Evolutionary conservation across 345 rosid species (phyloP).

Genomic region (Sisymbrium altissimum): DNA sequence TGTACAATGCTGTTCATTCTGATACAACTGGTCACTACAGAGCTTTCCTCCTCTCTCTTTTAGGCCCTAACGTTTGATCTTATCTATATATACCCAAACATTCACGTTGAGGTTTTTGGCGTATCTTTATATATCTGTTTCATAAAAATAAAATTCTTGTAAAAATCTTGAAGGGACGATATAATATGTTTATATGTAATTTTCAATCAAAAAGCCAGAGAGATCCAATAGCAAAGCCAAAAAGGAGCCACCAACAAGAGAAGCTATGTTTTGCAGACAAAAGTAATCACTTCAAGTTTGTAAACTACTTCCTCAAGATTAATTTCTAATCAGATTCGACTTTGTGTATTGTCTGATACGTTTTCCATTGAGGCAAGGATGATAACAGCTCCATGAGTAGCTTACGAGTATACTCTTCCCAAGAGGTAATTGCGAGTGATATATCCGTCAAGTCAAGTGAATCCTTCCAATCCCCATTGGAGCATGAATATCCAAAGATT

Average conservation of each 20-base stretch:
- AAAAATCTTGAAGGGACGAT: background rate
- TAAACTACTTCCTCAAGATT: too few species aligned
- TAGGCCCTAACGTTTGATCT: conserved; percentile 38
- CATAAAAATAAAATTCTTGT: background rate
- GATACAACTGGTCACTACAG: conserved; percentile 59
- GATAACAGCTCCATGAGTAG: conserved; percentile 41
- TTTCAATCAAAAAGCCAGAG: background rate
- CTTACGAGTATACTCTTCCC: conserved; percentile 47
- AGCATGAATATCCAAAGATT: conserved; percentile 19
- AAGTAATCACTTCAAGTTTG: too few species aligned
- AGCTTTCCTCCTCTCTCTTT: conserved; percentile 53
- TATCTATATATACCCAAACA: background rate
- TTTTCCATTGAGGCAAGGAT: conserved; percentile 66
- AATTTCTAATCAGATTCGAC: conserved; percentile 3
- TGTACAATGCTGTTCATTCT: conserved; percentile 51
- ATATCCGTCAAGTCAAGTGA: conserved; percentile 42
- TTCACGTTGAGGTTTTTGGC: background rate
- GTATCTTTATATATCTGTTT: background rate
- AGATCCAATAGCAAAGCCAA: background rate
- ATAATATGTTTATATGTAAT: background rate
- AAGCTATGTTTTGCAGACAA: background rate
- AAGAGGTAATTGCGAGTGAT: conserved; percentile 40
- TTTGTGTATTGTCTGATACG: conserved; percentile 41
- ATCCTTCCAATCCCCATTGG: background rate
- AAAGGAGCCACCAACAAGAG: background rate